Conservation (phyloP, 1,284 basidiomycete species). For the Sporisorium iseilematis-ciliati region DNA sequence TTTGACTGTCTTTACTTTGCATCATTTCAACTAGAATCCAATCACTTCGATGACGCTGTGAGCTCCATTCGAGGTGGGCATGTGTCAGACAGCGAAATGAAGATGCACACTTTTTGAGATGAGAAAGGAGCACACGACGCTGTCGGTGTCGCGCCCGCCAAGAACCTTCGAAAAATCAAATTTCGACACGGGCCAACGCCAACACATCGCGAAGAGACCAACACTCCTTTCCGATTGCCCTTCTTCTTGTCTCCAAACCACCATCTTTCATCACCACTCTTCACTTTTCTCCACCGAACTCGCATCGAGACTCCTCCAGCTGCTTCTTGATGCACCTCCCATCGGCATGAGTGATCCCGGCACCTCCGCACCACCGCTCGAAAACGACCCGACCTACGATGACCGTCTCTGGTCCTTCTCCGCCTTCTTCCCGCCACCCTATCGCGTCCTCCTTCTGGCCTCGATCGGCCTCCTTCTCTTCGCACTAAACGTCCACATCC, state of each 20-base stretch:
- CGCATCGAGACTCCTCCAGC: not conserved
- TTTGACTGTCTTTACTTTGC: not conserved
- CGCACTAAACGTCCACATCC: slow-evolving; percentile 50
- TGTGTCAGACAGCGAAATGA: slow-evolving; percentile 10
- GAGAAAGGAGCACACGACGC: no score
- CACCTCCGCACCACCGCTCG: slow-evolving; percentile 19
- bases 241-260: slow-evolving; percentile 2
- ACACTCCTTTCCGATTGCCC: slow-evolving; percentile 3
- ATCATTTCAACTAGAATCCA: not conserved
- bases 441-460: slow-evolving; percentile 64
- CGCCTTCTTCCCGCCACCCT: slow-evolving; percentile 63
- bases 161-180: no score
- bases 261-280: not conserved
- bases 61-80: no score
- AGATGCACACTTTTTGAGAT: not conserved
- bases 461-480: slow-evolving; percentile 61
- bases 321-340: not conserved
- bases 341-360: slow-evolving; percentile 29
- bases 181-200: not conserved
- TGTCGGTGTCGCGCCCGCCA: no score
- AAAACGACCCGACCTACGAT: slow-evolving; percentile 26
- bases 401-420: slow-evolving; percentile 51
- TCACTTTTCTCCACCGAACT: not conserved
- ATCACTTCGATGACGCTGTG: not conserved
- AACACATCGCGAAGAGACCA: slow-evolving; percentile 6